Conservation (phyloP, 1,139 yeast genomes). For the Suhomyces kunorum region DNA sequence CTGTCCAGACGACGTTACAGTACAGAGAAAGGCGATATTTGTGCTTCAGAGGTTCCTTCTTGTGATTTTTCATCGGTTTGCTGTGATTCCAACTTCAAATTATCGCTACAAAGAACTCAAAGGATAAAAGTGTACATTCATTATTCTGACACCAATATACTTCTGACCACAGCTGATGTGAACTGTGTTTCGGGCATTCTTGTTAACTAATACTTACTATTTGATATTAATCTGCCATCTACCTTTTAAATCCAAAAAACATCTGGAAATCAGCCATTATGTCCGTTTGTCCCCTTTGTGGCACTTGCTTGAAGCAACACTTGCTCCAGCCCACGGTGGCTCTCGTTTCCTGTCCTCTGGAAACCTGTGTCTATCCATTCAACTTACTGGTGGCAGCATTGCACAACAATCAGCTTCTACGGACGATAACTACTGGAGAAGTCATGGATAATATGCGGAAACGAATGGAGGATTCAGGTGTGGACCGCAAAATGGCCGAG, state of each 20-base stretch:
- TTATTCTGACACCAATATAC: no score
- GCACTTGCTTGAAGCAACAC: conserved; percentile 25
- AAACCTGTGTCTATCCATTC: conserved; percentile 35
- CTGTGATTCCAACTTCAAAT: no score
- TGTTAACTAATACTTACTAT: no score
- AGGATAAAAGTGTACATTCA: no score
- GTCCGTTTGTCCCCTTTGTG: conserved; percentile 31
- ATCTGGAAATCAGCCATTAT: neutral
- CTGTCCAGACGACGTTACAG: no score
- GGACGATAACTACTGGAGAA: conserved; percentile 24
- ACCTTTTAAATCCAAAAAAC: neutral
- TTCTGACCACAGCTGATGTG: no score
- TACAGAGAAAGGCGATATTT: no score
- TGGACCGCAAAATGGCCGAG: conserved; percentile 28
- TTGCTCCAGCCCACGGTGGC: conserved; percentile 31
- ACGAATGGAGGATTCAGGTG: conserved; percentile 27
- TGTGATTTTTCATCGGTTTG: no score
- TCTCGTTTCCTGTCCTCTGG: conserved; percentile 31
- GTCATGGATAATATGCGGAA: conserved; percentile 29
- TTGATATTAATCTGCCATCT: no score
- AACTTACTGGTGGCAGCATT: conserved; percentile 31
- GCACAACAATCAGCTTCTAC: conserved; percentile 26
- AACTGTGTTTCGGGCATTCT: no score
- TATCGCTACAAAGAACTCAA: no score
- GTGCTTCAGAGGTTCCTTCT: no score